Base-by-base conservation (phyloP, 129 eudicot species). In the Kitagawia praeruptora region DNA sequence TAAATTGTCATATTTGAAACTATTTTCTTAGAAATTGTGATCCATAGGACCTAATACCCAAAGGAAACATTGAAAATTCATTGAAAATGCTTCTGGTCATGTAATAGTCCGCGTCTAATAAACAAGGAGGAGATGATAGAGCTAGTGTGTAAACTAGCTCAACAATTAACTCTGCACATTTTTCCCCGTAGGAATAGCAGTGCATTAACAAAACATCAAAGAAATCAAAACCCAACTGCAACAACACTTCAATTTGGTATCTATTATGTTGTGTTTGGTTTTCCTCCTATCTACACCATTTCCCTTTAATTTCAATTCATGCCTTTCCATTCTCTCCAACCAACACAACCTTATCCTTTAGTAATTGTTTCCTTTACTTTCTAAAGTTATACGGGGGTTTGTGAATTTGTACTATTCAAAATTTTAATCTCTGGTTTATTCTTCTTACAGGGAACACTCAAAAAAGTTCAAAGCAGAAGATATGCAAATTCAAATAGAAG, bases 401-500 rank as follows among this genome's bases (percentile, higher is more conserved):
- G 11, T 49, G 9, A 23, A 45, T 38, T n/a, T 38, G 38, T 41
- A 9, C 31, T 31, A 1, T 42, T 73, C 10, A 44, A 23, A 21
- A 11, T 23, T 45, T 37, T 15, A 0, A 41, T 28, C 16, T 8
- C 45, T 31, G 40, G 31, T 47, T 12, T 34, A 44, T 1, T 74
- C 16, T 16, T 14, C 18, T 31, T 75, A 42, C 56, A 95, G 97
- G 87, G 96, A 90, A 79, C 91, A 92, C 80, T 83, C 97, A 1
- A 92, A 95, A 81, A 90, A 89, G 21, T 95, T 90, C 79, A 92
- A 80, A 41, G 80, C 85, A 46, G 98, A 95, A 86, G 98, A 95
- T 76, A 83, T 84, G 89, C 75, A 77, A 79, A 78, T 66, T 81
- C 83, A 81, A 81, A 82, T 95, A 49, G 91, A 90, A 71, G 98